These are phyloP conservation scores for Melanopsichium pennsylvanicum DNA, from an alignment of 1,284 basidiomycete species.

Conservation along the genomic window DNA sequence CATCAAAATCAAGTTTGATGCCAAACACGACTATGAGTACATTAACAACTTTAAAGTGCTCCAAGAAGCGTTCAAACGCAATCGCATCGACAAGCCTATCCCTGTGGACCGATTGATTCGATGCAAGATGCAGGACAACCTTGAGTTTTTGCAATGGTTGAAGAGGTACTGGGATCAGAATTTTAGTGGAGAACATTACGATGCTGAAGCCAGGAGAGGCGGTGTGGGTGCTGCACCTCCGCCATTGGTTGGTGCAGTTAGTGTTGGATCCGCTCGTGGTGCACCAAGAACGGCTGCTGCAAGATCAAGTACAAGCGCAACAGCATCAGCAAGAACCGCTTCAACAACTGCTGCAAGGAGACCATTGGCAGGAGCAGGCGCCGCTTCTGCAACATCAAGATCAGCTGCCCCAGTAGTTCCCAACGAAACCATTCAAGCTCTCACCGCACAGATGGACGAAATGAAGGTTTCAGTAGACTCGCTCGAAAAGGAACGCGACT, in stretches of 20 bases:
- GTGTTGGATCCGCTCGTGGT: conserved; percentile 45
- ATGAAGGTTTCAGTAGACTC: conserved; percentile 83
- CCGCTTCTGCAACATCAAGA: conserved; percentile 77
- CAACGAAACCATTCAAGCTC: conserved; percentile 70
- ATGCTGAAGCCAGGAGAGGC: conserved; percentile 80
- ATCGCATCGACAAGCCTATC: conserved; percentile 94
- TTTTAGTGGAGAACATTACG: conserved; percentile 86
- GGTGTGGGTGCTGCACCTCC: conserved; percentile 69
- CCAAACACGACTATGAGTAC: conserved; percentile 88
- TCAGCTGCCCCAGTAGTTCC: conserved; percentile 37
- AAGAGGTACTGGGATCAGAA: conserved; percentile 95
- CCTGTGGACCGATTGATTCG: conserved; percentile 90
- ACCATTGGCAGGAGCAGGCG: conserved; percentile 6
- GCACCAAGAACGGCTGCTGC: background rate
- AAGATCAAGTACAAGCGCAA: no score
- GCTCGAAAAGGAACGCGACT: conserved; percentile 87
- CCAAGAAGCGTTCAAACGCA: conserved; percentile 72
- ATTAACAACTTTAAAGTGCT: conserved; percentile 94
- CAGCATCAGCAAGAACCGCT: conserved; percentile 6
- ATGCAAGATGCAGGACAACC: conserved; percentile 99
- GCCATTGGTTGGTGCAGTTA: conserved; percentile 52
- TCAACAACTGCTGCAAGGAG: conserved; percentile 6
- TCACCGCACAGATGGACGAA: conserved; percentile 83
- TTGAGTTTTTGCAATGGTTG: conserved; percentile 98
- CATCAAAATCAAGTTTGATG: conserved; percentile 58